Evolutionary conservation across 2,329 filamentous ascomycete species (phyloP).

Genomic region (Berkeleyomyces rouxiae): DNA sequence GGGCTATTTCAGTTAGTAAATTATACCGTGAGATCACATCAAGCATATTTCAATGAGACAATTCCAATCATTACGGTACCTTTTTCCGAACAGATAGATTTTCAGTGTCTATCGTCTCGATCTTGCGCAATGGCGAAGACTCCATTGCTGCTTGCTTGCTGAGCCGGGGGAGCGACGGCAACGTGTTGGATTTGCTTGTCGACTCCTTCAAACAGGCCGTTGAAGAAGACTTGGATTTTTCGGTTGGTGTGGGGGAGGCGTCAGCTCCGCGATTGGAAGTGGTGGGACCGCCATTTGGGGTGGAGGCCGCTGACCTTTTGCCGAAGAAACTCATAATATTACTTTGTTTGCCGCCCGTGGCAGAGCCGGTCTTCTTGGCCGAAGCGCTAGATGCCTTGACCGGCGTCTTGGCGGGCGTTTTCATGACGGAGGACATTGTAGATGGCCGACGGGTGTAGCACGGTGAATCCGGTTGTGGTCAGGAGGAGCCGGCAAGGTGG

Average conservation of each 20-base stretch:
- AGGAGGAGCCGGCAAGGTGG: neutral
- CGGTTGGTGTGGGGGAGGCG: slow-evolving; percentile 17
- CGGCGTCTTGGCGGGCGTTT: slow-evolving; percentile 13
- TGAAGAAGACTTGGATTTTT: neutral
- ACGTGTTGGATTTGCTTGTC: slow-evolving; percentile 25
- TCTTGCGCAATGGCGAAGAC: slow-evolving; percentile 45
- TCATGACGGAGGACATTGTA: slow-evolving; percentile 1
- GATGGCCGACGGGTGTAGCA: neutral
- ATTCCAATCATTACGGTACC: neutral
- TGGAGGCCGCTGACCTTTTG: slow-evolving; percentile 18
- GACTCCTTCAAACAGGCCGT: slow-evolving; percentile 22
- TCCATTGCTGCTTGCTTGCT: slow-evolving; percentile 27
- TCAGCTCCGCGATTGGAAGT: slow-evolving; percentile 21
- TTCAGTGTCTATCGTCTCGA: neutral
- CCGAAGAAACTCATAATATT: slow-evolving; percentile 30
- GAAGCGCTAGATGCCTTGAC: slow-evolving; percentile 23
- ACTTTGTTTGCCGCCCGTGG: slow-evolving; percentile 23
- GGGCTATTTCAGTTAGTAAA: slow-evolving; percentile 9
- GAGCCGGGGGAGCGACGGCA: slow-evolving; percentile 18
- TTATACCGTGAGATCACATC: neutral
- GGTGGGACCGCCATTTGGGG: slow-evolving; percentile 21
- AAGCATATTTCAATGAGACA: too few relatives aligned
- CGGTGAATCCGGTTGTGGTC: neutral
- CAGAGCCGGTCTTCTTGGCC: slow-evolving; percentile 15
- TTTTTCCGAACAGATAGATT: slow-evolving; percentile 15